Evolutionary conservation across 75 land plant species (phyloP).

Genomic region (Sequoia sempervirens): DNA sequence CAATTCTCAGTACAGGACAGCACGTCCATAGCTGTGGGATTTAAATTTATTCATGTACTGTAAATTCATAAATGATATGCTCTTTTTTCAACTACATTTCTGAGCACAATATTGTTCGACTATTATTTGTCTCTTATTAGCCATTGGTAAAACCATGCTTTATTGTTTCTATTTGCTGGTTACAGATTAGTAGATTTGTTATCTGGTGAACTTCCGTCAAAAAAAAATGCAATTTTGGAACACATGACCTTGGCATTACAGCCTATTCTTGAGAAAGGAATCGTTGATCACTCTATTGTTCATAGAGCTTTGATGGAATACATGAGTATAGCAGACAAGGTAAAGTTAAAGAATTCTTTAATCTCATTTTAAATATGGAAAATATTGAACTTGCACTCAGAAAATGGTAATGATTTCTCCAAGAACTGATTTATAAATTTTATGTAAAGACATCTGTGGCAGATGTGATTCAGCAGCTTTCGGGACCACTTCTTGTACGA

Average conservation of each 20-base stretch:
- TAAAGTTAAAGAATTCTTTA: constrained; percentile 10
- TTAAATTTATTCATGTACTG: background rate
- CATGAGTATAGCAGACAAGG: constrained; percentile 70
- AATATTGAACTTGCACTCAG: background rate
- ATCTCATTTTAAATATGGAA: background rate
- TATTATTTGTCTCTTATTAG: background rate
- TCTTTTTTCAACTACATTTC: background rate
- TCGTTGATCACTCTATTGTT: constrained; percentile 87
- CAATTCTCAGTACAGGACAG: background rate
- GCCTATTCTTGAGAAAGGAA: constrained; percentile 94
- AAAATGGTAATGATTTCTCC: background rate
- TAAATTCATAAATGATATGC: background rate
- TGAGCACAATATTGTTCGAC: background rate
- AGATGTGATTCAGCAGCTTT: constrained; percentile 78
- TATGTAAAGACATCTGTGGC: constrained; percentile 56
- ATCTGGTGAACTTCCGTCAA: constrained; percentile 55
- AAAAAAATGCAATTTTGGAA: constrained; percentile 61
- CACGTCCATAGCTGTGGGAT: background rate
- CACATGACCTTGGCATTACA: constrained; percentile 85
- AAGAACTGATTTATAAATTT: constrained; percentile 6
- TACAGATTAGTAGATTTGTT: constrained; percentile 72
- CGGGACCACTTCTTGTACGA: constrained; percentile 76
- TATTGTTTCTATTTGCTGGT: background rate
- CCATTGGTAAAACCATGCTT: background rate
- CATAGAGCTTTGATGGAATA: constrained; percentile 80